These are phyloP conservation scores for Saccharomyces mikatae DNA, from an alignment of 805 yeast species.

Conservation along the genomic window DNA sequence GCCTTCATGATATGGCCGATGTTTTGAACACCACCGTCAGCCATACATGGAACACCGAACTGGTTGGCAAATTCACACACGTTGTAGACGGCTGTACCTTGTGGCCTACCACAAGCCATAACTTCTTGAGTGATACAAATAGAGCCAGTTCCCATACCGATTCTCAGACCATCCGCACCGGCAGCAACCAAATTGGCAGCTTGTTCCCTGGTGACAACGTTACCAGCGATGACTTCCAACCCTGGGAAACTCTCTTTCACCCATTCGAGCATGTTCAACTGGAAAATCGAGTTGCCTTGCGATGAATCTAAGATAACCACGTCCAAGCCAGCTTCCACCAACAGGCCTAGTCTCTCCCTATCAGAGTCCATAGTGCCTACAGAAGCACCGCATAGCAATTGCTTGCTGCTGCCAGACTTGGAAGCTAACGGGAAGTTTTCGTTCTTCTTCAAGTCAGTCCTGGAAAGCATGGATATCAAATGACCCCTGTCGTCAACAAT, in stretches of 20 bases:
- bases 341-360: too few relatives aligned
- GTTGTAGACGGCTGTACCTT: conserved; percentile 95
- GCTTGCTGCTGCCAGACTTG: too few relatives aligned
- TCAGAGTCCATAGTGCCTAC: too few relatives aligned
- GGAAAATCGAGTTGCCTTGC: conserved; percentile 95
- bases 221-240: conserved; percentile 90
- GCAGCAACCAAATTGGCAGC: conserved; percentile 91
- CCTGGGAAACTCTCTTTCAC: conserved; percentile 73
- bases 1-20: conserved; percentile 53
- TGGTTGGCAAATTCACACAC: conserved; percentile 89
- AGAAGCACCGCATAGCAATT: too few relatives aligned
- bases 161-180: conserved; percentile 96
- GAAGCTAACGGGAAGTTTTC: too few relatives aligned
- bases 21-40: conserved; percentile 98
- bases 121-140: conserved; percentile 99
- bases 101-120: conserved; percentile 99
- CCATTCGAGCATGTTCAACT: conserved; percentile 87
- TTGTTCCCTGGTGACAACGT: conserved; percentile 97
- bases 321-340: conserved; percentile 24
- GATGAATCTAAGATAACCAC: conserved; percentile 78
- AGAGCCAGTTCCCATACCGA: conserved; percentile 99
- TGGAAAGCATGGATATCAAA: too few relatives aligned
- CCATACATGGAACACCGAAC: conserved; percentile 97
- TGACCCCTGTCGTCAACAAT: too few relatives aligned
- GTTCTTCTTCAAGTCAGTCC: too few relatives aligned